Evolutionary conservation across 2,329 filamentous ascomycete genomes (phyloP).

Genomic region (Ophiocordyceps camponoti-saundersi): DNA sequence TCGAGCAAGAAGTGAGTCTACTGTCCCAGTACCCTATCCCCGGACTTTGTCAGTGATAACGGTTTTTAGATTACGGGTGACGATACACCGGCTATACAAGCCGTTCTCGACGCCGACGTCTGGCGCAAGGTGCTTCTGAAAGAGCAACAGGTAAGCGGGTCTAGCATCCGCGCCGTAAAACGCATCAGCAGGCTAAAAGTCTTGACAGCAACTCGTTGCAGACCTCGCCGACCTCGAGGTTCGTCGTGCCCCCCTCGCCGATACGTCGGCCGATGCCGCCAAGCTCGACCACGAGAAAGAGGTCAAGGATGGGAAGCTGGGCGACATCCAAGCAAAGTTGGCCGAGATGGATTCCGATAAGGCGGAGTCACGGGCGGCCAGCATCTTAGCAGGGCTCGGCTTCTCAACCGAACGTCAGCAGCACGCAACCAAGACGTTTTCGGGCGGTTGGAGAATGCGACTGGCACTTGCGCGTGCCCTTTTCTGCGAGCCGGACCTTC

Average conservation of each 20-base stretch:
- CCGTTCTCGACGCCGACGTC: constrained; percentile 91
- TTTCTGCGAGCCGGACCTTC: constrained; percentile 91
- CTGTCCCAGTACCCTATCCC: neutral
- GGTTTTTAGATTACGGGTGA: constrained; percentile 64
- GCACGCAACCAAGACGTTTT: constrained; percentile 91
- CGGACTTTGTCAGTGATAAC: constrained; percentile 5
- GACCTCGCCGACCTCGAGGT: constrained; percentile 63
- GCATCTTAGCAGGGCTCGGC: constrained; percentile 88
- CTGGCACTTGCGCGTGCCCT: constrained; percentile 84
- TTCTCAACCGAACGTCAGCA: constrained; percentile 91
- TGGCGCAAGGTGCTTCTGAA: constrained; percentile 91
- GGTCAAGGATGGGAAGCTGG: constrained; percentile 75
- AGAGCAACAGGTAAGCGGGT: constrained; percentile 57
- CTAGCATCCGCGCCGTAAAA: neutral
- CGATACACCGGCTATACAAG: constrained; percentile 86
- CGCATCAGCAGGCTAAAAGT: constrained; percentile 10
- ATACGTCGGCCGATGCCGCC: constrained; percentile 79
- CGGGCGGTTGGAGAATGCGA: constrained; percentile 99
- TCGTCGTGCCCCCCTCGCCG: constrained; percentile 64
- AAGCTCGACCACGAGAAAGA: constrained; percentile 77
- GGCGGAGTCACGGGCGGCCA: constrained; percentile 85
- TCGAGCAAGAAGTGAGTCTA: constrained; percentile 72
- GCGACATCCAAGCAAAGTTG: constrained; percentile 80
- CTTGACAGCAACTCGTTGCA: constrained; percentile 49
- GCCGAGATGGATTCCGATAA: constrained; percentile 99